A percentile compares a stretch with the other conserved stretches of the same genome.
These are phyloP conservation scores for Zygoascus flipseniorum DNA, from an alignment of 805 yeast species.

Conservation along the genomic window DNA sequence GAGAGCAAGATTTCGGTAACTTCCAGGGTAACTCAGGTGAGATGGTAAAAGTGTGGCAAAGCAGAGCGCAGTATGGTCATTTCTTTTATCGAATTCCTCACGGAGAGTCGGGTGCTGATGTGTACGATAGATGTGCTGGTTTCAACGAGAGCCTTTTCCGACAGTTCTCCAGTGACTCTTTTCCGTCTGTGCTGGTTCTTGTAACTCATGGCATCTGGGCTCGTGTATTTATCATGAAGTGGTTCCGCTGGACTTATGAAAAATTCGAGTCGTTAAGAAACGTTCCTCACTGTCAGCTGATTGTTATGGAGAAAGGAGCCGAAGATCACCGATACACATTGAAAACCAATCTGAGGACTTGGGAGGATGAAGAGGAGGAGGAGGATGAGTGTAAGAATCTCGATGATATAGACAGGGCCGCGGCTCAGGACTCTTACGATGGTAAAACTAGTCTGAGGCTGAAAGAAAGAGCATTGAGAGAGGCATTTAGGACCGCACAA, in stretches of 20 bases:
- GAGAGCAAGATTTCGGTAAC: conserved; percentile 94
- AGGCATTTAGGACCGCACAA: conserved; percentile 5
- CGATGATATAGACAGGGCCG: conserved; percentile 5
- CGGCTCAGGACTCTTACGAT: conserved; percentile 7
- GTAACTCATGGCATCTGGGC: conserved; percentile 96
- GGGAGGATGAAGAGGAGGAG: conserved; percentile 45
- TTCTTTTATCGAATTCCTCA: conserved; percentile 84
- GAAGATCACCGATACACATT: conserved; percentile 41
- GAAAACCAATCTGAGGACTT: conserved; percentile 55
- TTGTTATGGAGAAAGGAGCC: conserved; percentile 59
- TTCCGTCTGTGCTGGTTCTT: conserved; percentile 73
- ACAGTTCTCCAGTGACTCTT: conserved; percentile 57
- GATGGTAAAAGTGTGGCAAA: conserved; percentile 77
- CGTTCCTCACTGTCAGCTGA: conserved; percentile 75
- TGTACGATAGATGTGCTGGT: conserved; percentile 82
- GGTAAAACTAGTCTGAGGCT: conserved; percentile 6
- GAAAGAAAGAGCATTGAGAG: conserved; percentile 13
- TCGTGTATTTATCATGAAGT: conserved; percentile 83
- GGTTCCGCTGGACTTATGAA: conserved; percentile 92
- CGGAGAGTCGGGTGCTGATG: conserved; percentile 96
- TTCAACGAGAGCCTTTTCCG: conserved; percentile 82
- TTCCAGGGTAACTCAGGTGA: conserved; percentile 65
- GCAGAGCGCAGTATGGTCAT: conserved; percentile 80
- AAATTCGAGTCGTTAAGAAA: conserved; percentile 77
- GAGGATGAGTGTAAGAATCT: conserved; percentile 13